phyloP scores from a whole-genome alignment of 192 early-diverging fungal species.

The Podila verticillata region DNA sequence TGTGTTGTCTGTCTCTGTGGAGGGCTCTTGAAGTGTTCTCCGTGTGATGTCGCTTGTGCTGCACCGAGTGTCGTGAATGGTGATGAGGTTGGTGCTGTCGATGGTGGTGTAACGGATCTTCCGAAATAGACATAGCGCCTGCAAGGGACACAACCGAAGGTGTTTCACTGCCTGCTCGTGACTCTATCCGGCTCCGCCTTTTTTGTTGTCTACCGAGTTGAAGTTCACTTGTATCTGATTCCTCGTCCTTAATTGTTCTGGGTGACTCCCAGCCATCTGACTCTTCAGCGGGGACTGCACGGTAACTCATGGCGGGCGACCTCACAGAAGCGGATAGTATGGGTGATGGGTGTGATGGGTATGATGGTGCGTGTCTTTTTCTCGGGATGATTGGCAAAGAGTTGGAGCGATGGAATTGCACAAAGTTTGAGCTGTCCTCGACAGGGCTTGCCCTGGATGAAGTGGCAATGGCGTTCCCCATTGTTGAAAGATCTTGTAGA shows the following conservation, averaged over 20 bases:
- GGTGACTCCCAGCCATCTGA: slow-evolving; percentile 17
- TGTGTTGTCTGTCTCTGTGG: background rate
- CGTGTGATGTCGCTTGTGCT: background rate
- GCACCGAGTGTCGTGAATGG: background rate
- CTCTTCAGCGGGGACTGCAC: background rate
- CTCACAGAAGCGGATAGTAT: background rate
- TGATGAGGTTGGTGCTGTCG: background rate
- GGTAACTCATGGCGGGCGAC: background rate
- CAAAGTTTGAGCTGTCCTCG: background rate
- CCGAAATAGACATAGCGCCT: slow-evolving; percentile 19
- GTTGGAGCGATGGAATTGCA: background rate
- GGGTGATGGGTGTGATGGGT: background rate
- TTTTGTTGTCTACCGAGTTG: background rate
- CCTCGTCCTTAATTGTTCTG: slow-evolving; percentile 8
- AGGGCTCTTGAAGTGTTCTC: background rate
- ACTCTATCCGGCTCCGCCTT: background rate
- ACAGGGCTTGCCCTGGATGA: background rate
- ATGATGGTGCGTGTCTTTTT: background rate
- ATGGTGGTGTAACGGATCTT: background rate
- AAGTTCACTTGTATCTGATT: slow-evolving; percentile 14
- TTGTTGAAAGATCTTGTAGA: background rate
- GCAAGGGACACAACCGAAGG: slow-evolving; percentile 18
- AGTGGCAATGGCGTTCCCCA: background rate
- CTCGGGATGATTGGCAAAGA: background rate
- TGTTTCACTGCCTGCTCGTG: slow-evolving; percentile 19